Evolutionary conservation across 768 basidiomycete genomes (phyloP), one percentile per base, ranked within the genome.

Genomic region (Naganishia antarctica): DNA sequence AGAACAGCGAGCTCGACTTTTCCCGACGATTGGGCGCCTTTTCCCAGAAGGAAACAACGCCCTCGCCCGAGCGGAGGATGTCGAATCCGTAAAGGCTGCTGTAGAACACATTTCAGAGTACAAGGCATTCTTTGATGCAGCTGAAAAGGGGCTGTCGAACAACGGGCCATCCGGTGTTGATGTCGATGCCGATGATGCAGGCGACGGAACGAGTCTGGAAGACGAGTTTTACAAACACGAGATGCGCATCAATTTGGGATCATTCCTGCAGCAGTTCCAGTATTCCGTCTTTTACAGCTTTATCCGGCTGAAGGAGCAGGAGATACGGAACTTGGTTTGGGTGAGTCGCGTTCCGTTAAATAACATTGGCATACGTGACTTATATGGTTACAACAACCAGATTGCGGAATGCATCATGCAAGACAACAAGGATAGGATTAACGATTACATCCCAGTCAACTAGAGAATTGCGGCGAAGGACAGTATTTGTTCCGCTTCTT

Each of bases 211-310:
- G 18, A 73, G 71, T 68, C 81, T 99, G 45, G 96, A 99, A 79
- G 91, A 96, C 76, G 85, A 86, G 70, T 99, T 99, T 82, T 98
- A 98, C 83, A 83, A 78, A 66, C 86, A 86, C 72, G 96, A 99
- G 77, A 93, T 97, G 26, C 86, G 89, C 69, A 79, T 94, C 68
- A 98, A 98, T 83, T 96, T 96, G 81, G 84, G 86, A 70, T 85
- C 90, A 31, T 98, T 98, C 82, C 76, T 98, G 76, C 94, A 97
- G 79, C 87, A 99, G 80, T 98, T 97, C 82, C 92, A 97, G 78
- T 87, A 88, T 72, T 90, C 88, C 43, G 86, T 94, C 37, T 97
- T 80, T 53, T 79, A 79, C 62, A 86, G 86, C 74, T 97, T 93
- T 76, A 83, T 96, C 70, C 80, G 80, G 70, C 69, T 81, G 18